Conservation (phyloP, 2,329 filamentous ascomycete genomes). For the Cryphonectria parasitica region DNA sequence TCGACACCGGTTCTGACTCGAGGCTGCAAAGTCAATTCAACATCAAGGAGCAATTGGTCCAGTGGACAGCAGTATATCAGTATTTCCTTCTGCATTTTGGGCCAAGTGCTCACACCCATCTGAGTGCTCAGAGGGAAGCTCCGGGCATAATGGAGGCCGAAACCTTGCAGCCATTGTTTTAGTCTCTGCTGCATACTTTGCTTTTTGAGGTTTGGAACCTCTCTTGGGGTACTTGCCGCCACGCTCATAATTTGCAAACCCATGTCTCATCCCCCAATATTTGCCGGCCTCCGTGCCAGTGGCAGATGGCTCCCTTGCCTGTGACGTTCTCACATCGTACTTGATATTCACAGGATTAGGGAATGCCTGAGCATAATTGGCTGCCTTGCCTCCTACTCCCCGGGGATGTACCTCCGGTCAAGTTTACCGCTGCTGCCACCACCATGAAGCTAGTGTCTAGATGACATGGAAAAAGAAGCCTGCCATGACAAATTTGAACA, state of each 20-base stretch:
- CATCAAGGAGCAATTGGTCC: neutral
- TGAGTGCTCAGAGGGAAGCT: neutral
- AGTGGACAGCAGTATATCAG: neutral
- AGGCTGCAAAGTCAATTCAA: neutral
- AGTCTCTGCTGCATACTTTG: neutral
- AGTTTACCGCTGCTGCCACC: neutral
- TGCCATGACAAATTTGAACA: neutral
- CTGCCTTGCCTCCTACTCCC: neutral
- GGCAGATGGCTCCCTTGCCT: neutral
- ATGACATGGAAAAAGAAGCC: neutral
- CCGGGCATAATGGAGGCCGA: neutral
- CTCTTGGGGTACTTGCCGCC: neutral
- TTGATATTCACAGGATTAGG: neutral
- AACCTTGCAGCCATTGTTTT: neutral
- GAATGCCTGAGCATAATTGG: constrained; percentile 1
- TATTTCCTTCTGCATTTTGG: neutral
- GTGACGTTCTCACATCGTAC: neutral
- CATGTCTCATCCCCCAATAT: constrained; percentile 2
- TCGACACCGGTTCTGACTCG: neutral
- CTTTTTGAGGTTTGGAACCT: neutral
- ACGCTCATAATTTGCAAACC: neutral
- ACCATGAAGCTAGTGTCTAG: neutral
- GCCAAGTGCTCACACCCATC: neutral
- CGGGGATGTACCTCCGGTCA: neutral
- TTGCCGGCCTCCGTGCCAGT: neutral